Percentiles rank a stretch among this genome's conserved stretches.
Conservation (phyloP, 257 asterid genomes). For the Apocynum venetum region DNA sequence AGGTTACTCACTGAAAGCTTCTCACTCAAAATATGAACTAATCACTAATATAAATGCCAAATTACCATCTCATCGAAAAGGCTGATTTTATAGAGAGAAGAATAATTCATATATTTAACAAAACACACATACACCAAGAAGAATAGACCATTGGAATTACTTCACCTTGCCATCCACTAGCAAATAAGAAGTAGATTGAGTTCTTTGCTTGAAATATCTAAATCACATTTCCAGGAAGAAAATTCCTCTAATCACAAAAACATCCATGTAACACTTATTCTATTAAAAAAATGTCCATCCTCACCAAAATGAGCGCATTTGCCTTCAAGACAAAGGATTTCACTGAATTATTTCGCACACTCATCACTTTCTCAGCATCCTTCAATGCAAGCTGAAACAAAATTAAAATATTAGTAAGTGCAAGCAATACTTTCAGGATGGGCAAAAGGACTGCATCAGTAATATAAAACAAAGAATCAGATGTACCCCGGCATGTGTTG, state of each 20-base stretch:
- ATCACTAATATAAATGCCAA: not conserved
- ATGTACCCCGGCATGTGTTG: conserved; percentile 84
- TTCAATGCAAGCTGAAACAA: conserved; percentile 76
- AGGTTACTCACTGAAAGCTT: conserved; percentile 2
- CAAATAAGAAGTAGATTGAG: too few relatives aligned
- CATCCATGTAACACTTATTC: not conserved
- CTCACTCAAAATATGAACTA: not conserved
- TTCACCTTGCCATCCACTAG: not conserved
- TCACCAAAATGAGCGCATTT: conserved; percentile 85
- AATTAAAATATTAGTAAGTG: conserved; percentile 9
- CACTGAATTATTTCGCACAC: conserved; percentile 36
- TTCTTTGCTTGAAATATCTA: not conserved
- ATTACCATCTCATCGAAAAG: not conserved
- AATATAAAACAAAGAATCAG: conserved; percentile 6
- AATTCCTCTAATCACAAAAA: not conserved
- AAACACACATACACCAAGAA: not conserved
- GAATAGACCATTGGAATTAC: not conserved
- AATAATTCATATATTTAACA: too few relatives aligned
- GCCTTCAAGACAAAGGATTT: conserved; percentile 71
- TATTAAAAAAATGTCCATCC: conserved; percentile 17
- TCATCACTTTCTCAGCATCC: conserved; percentile 88
- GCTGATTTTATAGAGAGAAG: too few relatives aligned
- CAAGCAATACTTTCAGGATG: conserved; percentile 3
- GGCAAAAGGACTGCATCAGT: conserved; percentile 1
- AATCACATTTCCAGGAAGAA: not conserved